Evolutionary conservation across 2,329 filamentous ascomycete species (phyloP).

Genomic region (Diaporthe humulicola): DNA sequence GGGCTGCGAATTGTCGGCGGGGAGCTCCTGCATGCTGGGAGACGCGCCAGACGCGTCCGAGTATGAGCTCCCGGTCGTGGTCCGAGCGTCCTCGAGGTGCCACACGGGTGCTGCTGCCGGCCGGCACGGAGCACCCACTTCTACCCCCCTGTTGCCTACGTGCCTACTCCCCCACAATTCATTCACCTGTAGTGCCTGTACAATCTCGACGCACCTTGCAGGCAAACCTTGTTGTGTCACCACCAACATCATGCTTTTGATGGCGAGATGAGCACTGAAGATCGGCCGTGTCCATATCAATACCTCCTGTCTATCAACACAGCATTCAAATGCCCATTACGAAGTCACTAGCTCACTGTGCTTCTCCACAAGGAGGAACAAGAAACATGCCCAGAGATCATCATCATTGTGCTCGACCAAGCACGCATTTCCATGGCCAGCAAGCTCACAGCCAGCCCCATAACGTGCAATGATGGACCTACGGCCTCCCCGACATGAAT

Average conservation of each 20-base stretch:
- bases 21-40: background rate
- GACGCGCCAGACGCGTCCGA: conserved; percentile 27
- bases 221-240: background rate
- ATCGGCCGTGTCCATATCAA: background rate
- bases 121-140: background rate
- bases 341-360: background rate
- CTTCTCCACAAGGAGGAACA: background rate
- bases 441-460: background rate
- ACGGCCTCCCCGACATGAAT: background rate
- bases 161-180: conserved; percentile 23
- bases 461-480: background rate
- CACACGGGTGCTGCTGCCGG: background rate
- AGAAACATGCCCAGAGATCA: background rate
- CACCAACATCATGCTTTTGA: background rate
- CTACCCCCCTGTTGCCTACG: background rate
- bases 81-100: background rate
- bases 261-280: conserved; percentile 11
- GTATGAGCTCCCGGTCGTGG: background rate
- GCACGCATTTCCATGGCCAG: background rate
- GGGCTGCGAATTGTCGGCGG: background rate
- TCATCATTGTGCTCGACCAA: background rate
- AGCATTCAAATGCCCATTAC: background rate
- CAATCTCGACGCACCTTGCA: background rate
- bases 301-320: background rate
- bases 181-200: conserved; percentile 6